These are phyloP conservation scores for Puccinia polysora DNA, from an alignment of 1,284 basidiomycete species.

Conservation along the genomic window DNA sequence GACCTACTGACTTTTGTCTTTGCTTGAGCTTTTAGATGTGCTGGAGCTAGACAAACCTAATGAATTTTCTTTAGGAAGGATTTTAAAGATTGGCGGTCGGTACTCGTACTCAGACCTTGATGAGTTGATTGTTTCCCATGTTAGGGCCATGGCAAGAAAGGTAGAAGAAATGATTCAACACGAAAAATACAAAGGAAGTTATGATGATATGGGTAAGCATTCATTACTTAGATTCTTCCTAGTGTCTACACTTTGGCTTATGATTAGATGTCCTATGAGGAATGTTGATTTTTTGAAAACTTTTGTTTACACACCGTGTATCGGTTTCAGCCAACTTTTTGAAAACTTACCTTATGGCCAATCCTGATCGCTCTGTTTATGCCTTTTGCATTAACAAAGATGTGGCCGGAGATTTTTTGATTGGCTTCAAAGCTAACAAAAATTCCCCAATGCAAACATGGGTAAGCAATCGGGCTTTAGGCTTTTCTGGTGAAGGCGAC, in stretches of 20 bases:
- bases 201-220: conserved; percentile 78
- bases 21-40: conserved; percentile 64
- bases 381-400: conserved; percentile 89
- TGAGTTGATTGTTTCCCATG: conserved; percentile 94
- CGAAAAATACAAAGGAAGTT: conserved; percentile 87
- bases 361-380: conserved; percentile 90
- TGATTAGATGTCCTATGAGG: conserved; percentile 6
- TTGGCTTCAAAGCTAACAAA: conserved; percentile 90
- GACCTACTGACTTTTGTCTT: neutral
- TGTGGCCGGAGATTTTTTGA: conserved; percentile 83
- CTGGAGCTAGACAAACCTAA: conserved; percentile 73
- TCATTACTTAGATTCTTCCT: neutral
- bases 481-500: neutral
- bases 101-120: conserved; percentile 92
- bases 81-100: conserved; percentile 69
- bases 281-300: conserved; percentile 24
- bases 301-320: neutral
- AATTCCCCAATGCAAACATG: conserved; percentile 71
- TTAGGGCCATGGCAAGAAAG: conserved; percentile 86
- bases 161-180: conserved; percentile 93
- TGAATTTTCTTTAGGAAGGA: conserved; percentile 62
- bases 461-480: conserved; percentile 58
- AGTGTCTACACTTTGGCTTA: neutral
- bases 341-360: conserved; percentile 83
- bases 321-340: conserved; percentile 68